Conservation (phyloP, 2,329 filamentous ascomycete genomes). For the Setomelanomma holmii region DNA sequence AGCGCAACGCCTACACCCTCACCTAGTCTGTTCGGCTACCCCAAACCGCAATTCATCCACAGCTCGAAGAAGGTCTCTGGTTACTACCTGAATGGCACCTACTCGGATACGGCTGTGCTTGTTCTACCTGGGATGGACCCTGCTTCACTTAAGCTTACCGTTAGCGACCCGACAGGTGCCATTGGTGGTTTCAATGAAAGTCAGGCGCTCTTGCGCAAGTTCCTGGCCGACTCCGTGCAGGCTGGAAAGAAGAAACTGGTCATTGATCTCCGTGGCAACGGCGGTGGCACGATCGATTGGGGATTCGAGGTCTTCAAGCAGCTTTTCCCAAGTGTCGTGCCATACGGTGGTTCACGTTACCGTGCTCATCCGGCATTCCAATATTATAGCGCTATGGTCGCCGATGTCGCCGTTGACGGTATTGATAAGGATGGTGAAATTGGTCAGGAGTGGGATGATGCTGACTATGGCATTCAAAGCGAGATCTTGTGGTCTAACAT, state of each 20-base stretch:
- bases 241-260: conserved; percentile 63
- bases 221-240: conserved; percentile 54
- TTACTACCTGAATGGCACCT: conserved; percentile 49
- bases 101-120: conserved; percentile 51
- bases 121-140: conserved; percentile 46
- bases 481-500: conserved; percentile 24
- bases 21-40: conserved; percentile 39
- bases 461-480: not conserved
- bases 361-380: conserved; percentile 50
- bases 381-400: conserved; percentile 30
- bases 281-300: conserved; percentile 56
- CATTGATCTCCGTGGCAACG: conserved; percentile 67
- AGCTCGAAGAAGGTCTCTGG: conserved; percentile 38
- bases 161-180: not conserved
- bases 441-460: conserved; percentile 1
- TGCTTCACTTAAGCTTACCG: not conserved
- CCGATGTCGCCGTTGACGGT: conserved; percentile 9
- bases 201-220: conserved; percentile 40
- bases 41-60: conserved; percentile 39
- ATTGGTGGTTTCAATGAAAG: conserved; percentile 24
- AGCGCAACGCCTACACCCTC: not conserved
- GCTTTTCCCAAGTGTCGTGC: conserved; percentile 54
- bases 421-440: conserved; percentile 23
- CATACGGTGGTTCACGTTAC: conserved; percentile 53
- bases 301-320: conserved; percentile 55